Percentiles rank a stretch among this genome's conserved stretches.
phyloP scores from a whole-genome alignment of 1,284 basidiomycete genomes.

The Trametes polyzona region DNA sequence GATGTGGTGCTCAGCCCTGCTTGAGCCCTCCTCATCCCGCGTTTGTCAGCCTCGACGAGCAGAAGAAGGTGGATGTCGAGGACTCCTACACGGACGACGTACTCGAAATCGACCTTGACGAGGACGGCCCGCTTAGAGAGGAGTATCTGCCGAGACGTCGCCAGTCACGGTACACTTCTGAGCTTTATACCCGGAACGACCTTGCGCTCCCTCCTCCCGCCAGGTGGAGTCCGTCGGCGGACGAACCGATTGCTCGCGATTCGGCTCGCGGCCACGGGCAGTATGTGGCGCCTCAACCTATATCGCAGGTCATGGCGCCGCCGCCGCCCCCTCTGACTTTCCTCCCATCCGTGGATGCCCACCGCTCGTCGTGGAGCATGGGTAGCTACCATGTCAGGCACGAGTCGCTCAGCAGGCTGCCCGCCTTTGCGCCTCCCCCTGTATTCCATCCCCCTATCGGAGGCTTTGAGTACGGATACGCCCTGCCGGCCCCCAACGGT shows the following conservation, averaged over 20 bases:
- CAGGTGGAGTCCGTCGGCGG: slow-evolving; percentile 77
- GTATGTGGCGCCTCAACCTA: slow-evolving; percentile 68
- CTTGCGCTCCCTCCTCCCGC: slow-evolving; percentile 70
- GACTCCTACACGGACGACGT: slow-evolving; percentile 47
- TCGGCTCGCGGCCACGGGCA: slow-evolving; percentile 53
- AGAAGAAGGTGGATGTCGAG: slow-evolving; percentile 54
- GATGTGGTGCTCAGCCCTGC: slow-evolving; percentile 22
- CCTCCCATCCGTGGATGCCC: slow-evolving; percentile 30
- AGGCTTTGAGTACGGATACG: slow-evolving; percentile 44
- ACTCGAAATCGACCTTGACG: slow-evolving; percentile 76
- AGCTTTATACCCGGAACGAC: slow-evolving; percentile 30
- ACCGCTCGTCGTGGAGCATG: slow-evolving; percentile 30
- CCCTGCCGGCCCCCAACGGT: slow-evolving; percentile 34
- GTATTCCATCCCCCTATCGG: slow-evolving; percentile 37
- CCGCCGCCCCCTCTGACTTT: slow-evolving; percentile 30
- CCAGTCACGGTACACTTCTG: slow-evolving; percentile 30
- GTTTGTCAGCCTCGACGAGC: slow-evolving; percentile 70
- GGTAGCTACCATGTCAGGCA: slow-evolving; percentile 24
- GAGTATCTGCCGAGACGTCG: slow-evolving; percentile 78
- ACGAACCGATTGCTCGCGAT: slow-evolving; percentile 68
- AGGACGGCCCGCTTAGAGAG: slow-evolving; percentile 77
- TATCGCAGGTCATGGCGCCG: slow-evolving; percentile 33
- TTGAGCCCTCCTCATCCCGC: slow-evolving; percentile 55
- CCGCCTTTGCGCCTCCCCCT: slow-evolving; percentile 31
- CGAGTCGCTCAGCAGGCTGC: slow-evolving; percentile 25